Conservation (phyloP, 441 rosid genomes). For the Daphne laureola region DNA sequence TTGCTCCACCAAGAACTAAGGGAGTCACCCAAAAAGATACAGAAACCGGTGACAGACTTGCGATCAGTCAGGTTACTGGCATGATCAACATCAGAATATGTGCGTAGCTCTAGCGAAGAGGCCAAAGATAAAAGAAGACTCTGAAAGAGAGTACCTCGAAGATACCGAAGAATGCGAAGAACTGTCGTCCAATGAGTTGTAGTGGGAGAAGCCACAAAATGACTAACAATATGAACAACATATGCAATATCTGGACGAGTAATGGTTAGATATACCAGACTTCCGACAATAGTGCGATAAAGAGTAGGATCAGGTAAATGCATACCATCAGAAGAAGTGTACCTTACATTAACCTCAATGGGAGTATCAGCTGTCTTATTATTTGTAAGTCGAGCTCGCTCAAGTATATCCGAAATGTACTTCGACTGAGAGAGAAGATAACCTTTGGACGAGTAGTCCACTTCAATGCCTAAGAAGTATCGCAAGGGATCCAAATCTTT, state of each 20-base stretch:
- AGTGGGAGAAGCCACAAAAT: too few relatives aligned
- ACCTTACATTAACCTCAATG: neutral
- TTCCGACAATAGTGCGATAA: neutral
- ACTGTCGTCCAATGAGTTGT: neutral
- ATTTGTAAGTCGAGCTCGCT: neutral
- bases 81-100: neutral
- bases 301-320: neutral
- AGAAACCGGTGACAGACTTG: neutral
- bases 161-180: neutral
- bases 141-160: neutral
- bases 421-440: neutral
- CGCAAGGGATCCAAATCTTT: too few relatives aligned
- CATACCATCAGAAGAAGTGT: neutral
- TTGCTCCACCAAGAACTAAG: neutral
- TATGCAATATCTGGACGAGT: neutral
- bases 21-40: slow-evolving; percentile 5
- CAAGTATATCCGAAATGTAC: neutral
- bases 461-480: too few relatives aligned
- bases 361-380: neutral
- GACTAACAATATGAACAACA: too few relatives aligned
- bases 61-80: neutral
- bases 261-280: neutral
- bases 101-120: neutral
- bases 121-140: neutral
- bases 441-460: neutral